Conservation (phyloP, 2,329 filamentous ascomycete genomes). For the Aspergillus hortae region DNA sequence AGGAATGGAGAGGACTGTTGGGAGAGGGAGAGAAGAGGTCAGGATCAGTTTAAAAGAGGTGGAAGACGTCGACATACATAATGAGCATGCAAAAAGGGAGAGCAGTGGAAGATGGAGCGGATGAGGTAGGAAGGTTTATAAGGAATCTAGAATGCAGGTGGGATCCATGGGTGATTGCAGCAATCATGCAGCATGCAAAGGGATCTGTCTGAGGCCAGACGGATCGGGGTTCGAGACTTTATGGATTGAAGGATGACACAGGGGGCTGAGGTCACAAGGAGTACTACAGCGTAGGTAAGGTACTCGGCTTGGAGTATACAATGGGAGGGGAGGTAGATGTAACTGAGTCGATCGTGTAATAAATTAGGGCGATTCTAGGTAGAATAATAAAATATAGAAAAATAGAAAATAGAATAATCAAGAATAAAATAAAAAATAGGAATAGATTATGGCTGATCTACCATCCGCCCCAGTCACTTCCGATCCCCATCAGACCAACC, state of each 20-base stretch:
- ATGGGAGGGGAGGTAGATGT: no score
- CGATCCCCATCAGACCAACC: conserved; percentile 23
- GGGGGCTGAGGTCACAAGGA: conserved; percentile 18
- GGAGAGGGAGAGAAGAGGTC: background rate
- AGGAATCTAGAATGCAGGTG: conserved; percentile 14
- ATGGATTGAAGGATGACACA: conserved; percentile 19
- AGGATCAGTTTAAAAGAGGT: background rate
- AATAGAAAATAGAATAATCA: conserved; percentile 3
- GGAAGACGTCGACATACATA: conserved; percentile 11
- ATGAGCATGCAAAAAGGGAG: conserved; percentile 4
- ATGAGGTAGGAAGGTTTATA: conserved; percentile 14
- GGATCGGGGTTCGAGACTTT: conserved; percentile 16
- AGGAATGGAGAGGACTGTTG: background rate
- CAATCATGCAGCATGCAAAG: conserved; percentile 15
- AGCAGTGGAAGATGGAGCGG: background rate
- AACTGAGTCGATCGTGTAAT: background rate
- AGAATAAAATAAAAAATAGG: background rate
- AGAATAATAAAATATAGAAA: no score
- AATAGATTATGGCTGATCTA: conserved; percentile 25
- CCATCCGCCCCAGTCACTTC: conserved; percentile 32
- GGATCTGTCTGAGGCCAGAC: conserved; percentile 12
- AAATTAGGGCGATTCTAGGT: no score
- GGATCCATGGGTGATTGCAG: conserved; percentile 20
- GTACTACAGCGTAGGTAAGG: background rate
- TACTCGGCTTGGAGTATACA: no score